Evolutionary conservation across 768 basidiomycete species (phyloP), one percentile per base, ranked within the genome.

Genomic region (Leccinum subtestaceum): DNA sequence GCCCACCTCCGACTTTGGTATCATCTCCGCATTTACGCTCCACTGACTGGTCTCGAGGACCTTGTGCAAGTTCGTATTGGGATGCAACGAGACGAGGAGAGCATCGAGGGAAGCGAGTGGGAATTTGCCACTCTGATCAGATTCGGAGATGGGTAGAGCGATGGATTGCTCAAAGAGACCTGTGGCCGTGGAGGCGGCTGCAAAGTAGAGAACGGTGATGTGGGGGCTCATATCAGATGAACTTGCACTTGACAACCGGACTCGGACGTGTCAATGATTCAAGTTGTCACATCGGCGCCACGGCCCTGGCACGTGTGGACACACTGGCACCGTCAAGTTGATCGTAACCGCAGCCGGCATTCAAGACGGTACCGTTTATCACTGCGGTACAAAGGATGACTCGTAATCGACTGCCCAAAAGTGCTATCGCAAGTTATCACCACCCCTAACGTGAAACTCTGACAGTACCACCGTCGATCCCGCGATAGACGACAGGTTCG

Each of bases 21-120:
- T 80, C 88, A 92, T 92, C 73, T 90, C 89, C 54, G 80, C 87
- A 65, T 92, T 76, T 12, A 93, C 88, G 65, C 90, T 90, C 90
- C 91, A 92, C 68, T 81, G 81, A 63, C 86, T 86, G 32, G 77
- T 74, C 50, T 79, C 70, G 31, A 93, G 75, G 21, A 91, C 78
- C 57, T 78, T 76, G 46, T 69, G 77, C 32, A 93, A 73, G 49
- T 69, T 67, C 5, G 78, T 78, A 9, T 76, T 72, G 2, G 85
- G 81, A 71, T 90, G 82, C 12, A 80, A 78, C 21, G 80, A 76
- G 57, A 81, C 72, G 62, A 89, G 83, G 46, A 83, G 72, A 47
- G 72, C 70, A 54, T 74, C 74, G 56, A 88, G 81, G 36, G 75
- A 77, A 52, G 78, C 77, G 52, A 88, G 79, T 36, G 70, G 80